Evolutionary conservation across 1,284 basidiomycete species (phyloP).

Genomic region (Ustilago shanxiensis): DNA sequence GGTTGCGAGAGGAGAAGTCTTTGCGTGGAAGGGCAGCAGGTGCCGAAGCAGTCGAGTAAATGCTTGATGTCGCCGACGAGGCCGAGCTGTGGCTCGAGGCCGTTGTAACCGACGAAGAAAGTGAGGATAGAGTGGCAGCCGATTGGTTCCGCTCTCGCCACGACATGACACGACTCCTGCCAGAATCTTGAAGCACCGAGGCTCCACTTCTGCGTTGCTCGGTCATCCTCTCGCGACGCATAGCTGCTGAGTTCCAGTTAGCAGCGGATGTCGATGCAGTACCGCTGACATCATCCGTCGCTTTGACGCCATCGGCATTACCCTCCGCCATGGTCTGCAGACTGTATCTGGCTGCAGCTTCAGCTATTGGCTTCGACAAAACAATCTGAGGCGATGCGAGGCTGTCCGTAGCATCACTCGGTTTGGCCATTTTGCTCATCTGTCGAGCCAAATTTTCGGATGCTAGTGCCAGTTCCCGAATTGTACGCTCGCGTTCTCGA

Average conservation of each 20-base stretch:
- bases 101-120: slow-evolving; percentile 40
- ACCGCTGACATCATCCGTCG: slow-evolving; percentile 3
- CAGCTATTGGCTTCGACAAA: slow-evolving; percentile 46
- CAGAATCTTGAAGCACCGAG: slow-evolving; percentile 33
- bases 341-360: slow-evolving; percentile 41
- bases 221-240: slow-evolving; percentile 54
- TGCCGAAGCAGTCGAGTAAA: slow-evolving; percentile 59
- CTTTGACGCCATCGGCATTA: slow-evolving; percentile 7
- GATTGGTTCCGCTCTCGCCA: slow-evolving; percentile 60
- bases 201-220: slow-evolving; percentile 44
- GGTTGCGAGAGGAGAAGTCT: slow-evolving; percentile 34
- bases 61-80: slow-evolving; percentile 51
- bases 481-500: slow-evolving; percentile 45
- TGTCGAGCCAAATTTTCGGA: slow-evolving; percentile 58
- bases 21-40: slow-evolving; percentile 52
- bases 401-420: slow-evolving; percentile 33
- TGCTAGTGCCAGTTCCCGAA: slow-evolving; percentile 55
- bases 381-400: slow-evolving; percentile 18
- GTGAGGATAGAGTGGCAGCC: slow-evolving; percentile 38
- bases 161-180: slow-evolving; percentile 45
- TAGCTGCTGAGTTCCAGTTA: slow-evolving; percentile 54
- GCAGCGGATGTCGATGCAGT: not conserved
- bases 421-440: slow-evolving; percentile 58
- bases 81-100: slow-evolving; percentile 38
- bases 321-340: slow-evolving; percentile 26